These are phyloP conservation scores for Psidium friedrichsthalianum DNA, from an alignment of 345 rosid genomes.

Conservation along the genomic window DNA sequence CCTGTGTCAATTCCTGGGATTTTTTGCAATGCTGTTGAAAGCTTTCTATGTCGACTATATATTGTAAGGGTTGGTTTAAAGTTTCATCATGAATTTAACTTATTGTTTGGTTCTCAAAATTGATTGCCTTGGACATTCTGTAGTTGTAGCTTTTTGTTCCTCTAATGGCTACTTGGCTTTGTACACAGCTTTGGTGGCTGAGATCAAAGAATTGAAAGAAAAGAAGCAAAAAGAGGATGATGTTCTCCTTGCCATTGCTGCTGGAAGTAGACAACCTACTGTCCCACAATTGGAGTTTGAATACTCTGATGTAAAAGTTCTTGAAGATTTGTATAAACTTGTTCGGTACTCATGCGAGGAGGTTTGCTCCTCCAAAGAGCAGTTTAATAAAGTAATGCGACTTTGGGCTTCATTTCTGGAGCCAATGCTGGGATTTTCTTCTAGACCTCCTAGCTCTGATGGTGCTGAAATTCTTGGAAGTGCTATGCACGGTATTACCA, in stretches of 20 bases:
- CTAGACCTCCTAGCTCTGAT: constrained; percentile 25
- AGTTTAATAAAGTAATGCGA: constrained; percentile 68
- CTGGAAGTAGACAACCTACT: constrained; percentile 66
- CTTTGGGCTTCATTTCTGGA: constrained; percentile 87
- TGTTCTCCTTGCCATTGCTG: constrained; percentile 59
- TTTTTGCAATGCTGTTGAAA: not conserved
- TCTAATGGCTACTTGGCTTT: not conserved
- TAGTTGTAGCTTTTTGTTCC: not conserved
- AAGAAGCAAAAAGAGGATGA: constrained; percentile 71
- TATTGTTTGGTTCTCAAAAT: not conserved
- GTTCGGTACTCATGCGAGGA: constrained; percentile 91
- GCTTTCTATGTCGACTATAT: not conserved
- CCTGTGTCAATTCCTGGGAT: not conserved
- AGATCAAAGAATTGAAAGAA: constrained; percentile 88
- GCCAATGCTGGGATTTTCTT: constrained; percentile 64
- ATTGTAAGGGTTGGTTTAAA: not conserved
- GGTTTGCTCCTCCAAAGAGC: constrained; percentile 91
- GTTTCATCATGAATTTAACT: not conserved
- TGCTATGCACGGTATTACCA: constrained; percentile 6
- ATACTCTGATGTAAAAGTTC: constrained; percentile 51
- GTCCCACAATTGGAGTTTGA: constrained; percentile 63
- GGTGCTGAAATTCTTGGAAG: constrained; percentile 34
- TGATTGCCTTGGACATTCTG: not conserved
- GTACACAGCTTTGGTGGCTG: constrained; percentile 69
- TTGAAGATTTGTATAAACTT: constrained; percentile 78